Conservation (phyloP, 352 stramenopile species). For the Globisporangium nagaii region DNA sequence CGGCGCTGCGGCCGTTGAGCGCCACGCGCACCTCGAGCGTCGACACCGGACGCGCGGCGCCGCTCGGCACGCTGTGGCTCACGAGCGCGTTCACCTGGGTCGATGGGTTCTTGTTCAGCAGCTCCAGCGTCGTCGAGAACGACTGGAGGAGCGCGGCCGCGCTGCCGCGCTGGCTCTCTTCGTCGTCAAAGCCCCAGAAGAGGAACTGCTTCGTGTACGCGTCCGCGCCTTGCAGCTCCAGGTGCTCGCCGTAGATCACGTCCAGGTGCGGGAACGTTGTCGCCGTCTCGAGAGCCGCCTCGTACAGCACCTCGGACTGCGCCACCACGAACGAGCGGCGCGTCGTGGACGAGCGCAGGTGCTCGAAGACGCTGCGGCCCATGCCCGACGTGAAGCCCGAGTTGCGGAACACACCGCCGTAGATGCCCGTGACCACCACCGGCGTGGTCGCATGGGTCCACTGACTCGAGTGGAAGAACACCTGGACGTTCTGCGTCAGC, state of each 20-base stretch:
- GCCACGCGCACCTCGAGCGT: slow-evolving; percentile 56
- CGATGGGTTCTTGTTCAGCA: slow-evolving; percentile 61
- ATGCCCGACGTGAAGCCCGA: slow-evolving; percentile 63
- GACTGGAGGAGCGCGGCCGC: slow-evolving; percentile 19
- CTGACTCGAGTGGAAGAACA: slow-evolving; percentile 60
- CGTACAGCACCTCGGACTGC: slow-evolving; percentile 70
- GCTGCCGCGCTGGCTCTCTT: slow-evolving; percentile 31
- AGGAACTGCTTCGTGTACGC: slow-evolving; percentile 85
- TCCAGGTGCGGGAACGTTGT: slow-evolving; percentile 48
- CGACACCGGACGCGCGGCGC: slow-evolving; percentile 25
- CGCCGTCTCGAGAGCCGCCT: slow-evolving; percentile 36
- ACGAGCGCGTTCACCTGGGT: slow-evolving; percentile 59
- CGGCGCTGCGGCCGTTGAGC: slow-evolving; percentile 24
- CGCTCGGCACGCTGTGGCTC: slow-evolving; percentile 34
- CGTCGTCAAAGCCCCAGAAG: slow-evolving; percentile 84
- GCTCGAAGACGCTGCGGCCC: slow-evolving; percentile 57
- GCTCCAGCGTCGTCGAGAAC: slow-evolving; percentile 37
- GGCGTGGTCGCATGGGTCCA: slow-evolving; percentile 25
- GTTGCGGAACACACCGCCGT: slow-evolving; percentile 62
- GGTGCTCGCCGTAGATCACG: slow-evolving; percentile 41
- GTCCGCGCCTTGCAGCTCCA: slow-evolving; percentile 34
- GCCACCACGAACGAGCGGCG: slow-evolving; percentile 74
- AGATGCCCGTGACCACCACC: slow-evolving; percentile 58
- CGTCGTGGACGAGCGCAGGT: slow-evolving; percentile 30
- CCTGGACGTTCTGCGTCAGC: slow-evolving; percentile 65